A percentile compares a stretch with the other conserved stretches of the same genome.
Evolutionary conservation across 495 filamentous ascomycete genomes (phyloP).

Genomic region (Hypoxylon intermedium): DNA sequence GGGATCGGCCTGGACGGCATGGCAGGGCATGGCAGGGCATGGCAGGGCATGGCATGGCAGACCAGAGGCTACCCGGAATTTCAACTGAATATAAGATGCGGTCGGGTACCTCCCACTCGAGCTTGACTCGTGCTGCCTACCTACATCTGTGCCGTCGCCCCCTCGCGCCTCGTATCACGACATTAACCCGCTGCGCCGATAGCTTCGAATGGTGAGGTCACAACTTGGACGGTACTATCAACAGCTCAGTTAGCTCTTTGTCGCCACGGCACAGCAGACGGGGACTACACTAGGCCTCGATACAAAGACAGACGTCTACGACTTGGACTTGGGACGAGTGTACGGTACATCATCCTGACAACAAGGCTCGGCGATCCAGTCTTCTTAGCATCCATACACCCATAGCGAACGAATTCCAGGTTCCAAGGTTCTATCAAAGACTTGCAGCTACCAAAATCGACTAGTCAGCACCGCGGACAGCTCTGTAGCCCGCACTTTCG

Average conservation of each 20-base stretch:
- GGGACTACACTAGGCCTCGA: background rate
- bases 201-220: slow-evolving; percentile 22
- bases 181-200: slow-evolving; percentile 14
- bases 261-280: slow-evolving; percentile 1
- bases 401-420: slow-evolving; percentile 22
- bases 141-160: background rate
- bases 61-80: background rate
- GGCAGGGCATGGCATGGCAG: no score
- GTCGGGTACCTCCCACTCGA: background rate
- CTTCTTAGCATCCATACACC: no score
- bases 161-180: slow-evolving; percentile 8
- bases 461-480: slow-evolving; percentile 41
- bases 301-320: slow-evolving; percentile 7
- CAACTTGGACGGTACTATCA: slow-evolving; percentile 3
- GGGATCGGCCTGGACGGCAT: slow-evolving; percentile 22
- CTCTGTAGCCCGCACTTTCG: slow-evolving; percentile 35
- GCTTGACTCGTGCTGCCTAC: slow-evolving; percentile 19
- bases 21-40: no score
- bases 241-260: slow-evolving; percentile 2
- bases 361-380: no score
- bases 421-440: slow-evolving; percentile 34
- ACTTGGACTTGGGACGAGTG: background rate
- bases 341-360: slow-evolving; percentile 33
- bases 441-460: slow-evolving; percentile 38
- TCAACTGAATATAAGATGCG: background rate